Conservation (phyloP, 2,329 filamentous ascomycete genomes). For the Neopestalotiopsis rosae region DNA sequence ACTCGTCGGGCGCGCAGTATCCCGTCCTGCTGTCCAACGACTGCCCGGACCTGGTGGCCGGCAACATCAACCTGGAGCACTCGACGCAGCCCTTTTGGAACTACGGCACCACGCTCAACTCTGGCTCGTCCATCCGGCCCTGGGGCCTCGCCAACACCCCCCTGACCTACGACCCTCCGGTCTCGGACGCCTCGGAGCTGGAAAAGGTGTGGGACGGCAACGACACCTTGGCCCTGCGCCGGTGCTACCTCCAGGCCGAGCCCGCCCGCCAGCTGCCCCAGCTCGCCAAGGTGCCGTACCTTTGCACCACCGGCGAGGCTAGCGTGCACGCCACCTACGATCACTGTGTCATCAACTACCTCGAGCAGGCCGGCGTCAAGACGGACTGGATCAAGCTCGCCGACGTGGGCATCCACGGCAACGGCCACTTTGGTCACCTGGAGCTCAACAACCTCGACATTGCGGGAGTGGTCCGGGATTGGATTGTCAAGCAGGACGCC, state of each 20-base stretch:
- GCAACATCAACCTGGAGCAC: conserved; percentile 38
- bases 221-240: conserved; percentile 25
- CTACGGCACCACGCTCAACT: conserved; percentile 25
- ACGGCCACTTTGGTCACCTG: conserved; percentile 55
- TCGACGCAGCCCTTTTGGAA: conserved; percentile 34
- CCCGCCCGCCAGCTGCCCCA: conserved; percentile 47
- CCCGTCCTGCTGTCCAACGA: conserved; percentile 29
- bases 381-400: conserved; percentile 50
- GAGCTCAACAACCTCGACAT: conserved; percentile 59
- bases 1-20: conserved; percentile 29
- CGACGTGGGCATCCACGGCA: conserved; percentile 52
- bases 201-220: conserved; percentile 31
- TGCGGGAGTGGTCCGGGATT: conserved; percentile 65
- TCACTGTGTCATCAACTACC: conserved; percentile 55
- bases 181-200: conserved; percentile 30
- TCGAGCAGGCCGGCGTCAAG: conserved; percentile 52
- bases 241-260: conserved; percentile 35
- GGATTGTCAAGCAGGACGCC: conserved; percentile 20
- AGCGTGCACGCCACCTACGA: conserved; percentile 58
- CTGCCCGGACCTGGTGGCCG: conserved; percentile 34
- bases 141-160: conserved; percentile 35
- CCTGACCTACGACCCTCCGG: conserved; percentile 35
- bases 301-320: conserved; percentile 54
- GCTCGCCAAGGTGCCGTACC: conserved; percentile 48
- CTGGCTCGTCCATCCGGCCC: conserved; percentile 24